Base-by-base conservation (phyloP, 2,329 filamentous ascomycete species). In the Fusarium sp. region DNA sequence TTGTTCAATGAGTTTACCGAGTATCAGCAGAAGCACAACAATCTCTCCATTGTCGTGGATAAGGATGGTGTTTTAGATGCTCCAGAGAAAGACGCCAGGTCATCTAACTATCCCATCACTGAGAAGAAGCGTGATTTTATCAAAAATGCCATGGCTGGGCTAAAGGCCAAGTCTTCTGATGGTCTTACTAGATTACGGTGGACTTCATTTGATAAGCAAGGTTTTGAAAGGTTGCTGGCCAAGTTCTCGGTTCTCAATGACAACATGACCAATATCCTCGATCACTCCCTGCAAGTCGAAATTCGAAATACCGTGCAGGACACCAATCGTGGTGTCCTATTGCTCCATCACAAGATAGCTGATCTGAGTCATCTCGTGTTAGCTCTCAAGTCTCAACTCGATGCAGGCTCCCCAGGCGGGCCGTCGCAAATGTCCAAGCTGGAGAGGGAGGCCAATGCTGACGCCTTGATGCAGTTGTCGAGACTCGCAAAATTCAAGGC, bases 401-500 rank as follows among this genome's bases (percentile, higher is more conserved):
- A 82, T 39, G 71, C 75, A 8, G 66, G 66, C 17, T 68, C 67
- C 6, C 41, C 64, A 3, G 49, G 58, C 20, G 65, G 71, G 9
- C 48, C 71, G 11, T 76, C 76, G 7, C 74, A 74, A 15, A 75
- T 79, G 70, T 78, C 79, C 3, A 75, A 73, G 22, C 55, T 72
- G 2, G 78, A 81, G 56, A 75, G 77, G 40, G 77, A 78, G 19
- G 78, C 77, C 44, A 81, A 82, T 40, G 77, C 78, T 15, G 77
- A 80, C 22, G 78, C 77, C 1, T 73, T 83, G 8, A 75, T 77
- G 47, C 78, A 82, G 27, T 70, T 84, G 4, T 76, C 80, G 3
- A 79, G 81, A 56, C 70, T 84, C 9, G 82, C 82, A 68, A 83
- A 82, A 63, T 84, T 84, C 77, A 84, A 84, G 65, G 82, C 83